phyloP scores from a whole-genome alignment of 495 filamentous ascomycete genomes.

The Filosporella fistucella region DNA sequence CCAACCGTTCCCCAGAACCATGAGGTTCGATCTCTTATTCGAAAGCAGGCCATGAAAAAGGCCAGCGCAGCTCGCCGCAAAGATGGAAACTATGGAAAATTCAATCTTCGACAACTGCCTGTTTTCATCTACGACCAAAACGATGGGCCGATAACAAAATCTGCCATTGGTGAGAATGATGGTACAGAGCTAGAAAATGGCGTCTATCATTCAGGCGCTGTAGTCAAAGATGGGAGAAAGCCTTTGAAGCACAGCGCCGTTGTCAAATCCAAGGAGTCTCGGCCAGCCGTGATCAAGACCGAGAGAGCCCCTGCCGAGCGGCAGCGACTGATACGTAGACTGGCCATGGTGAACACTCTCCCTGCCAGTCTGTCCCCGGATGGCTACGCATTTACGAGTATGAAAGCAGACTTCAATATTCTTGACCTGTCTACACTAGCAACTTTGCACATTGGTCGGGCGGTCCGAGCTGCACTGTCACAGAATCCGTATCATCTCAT shows the following conservation, averaged over 20 bases:
- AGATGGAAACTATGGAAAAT: slow-evolving; percentile 25
- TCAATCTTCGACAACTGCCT: slow-evolving; percentile 30
- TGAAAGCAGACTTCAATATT: slow-evolving; percentile 24
- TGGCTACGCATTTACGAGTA: slow-evolving; percentile 27
- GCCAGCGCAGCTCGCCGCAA: slow-evolving; percentile 25
- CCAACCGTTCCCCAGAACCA: slow-evolving; percentile 23
- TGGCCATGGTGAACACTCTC: slow-evolving; percentile 5
- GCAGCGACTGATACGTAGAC: not conserved
- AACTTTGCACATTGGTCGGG: slow-evolving; percentile 20
- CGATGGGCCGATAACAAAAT: not conserved
- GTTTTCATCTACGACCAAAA: slow-evolving; percentile 15
- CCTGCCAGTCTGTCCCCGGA: slow-evolving; percentile 18
- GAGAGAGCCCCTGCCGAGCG: not conserved
- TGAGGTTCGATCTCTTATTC: slow-evolving; percentile 25
- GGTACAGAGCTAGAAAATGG: not conserved
- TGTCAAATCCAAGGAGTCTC: not conserved
- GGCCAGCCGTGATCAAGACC: not conserved
- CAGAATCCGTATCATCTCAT: slow-evolving; percentile 17
- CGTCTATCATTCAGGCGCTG: too few relatives aligned
- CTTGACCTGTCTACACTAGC: slow-evolving; percentile 26
- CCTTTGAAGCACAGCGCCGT: not conserved
- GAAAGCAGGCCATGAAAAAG: slow-evolving; percentile 34
- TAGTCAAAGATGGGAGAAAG: not conserved
- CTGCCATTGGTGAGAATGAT: not conserved
- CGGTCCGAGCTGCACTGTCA: slow-evolving; percentile 18